phyloP scores from a whole-genome alignment of 148 eudicot species.

The Cornus kousa region DNA sequence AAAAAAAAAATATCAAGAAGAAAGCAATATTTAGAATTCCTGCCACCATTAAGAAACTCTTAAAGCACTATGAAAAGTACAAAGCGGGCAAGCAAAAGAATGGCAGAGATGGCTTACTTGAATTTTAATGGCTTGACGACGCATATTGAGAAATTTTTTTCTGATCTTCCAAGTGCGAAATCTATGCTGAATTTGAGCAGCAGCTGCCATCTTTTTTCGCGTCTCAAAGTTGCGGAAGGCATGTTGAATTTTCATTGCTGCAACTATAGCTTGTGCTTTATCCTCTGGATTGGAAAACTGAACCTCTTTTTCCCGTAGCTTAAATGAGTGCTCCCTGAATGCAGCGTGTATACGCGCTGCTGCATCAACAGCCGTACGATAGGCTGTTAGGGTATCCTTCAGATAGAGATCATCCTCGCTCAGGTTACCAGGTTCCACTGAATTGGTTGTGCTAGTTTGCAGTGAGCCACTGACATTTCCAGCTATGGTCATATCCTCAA shows the following conservation, averaged over 20 bases:
- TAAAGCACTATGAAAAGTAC: neutral
- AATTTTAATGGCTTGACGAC: conserved; percentile 74
- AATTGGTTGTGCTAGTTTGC: conserved; percentile 45
- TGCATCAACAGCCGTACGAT: conserved; percentile 97
- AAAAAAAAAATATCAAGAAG: neutral
- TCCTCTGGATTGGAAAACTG: conserved; percentile 55
- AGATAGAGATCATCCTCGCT: conserved; percentile 73
- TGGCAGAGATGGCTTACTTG: conserved; percentile 53
- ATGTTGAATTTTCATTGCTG: conserved; percentile 97
- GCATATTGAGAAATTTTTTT: conserved; percentile 75
- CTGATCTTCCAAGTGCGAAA: conserved; percentile 86
- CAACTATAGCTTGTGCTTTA: conserved; percentile 75
- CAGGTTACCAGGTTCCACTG: conserved; percentile 30
- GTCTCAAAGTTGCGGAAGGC: conserved; percentile 75
- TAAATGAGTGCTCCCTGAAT: conserved; percentile 72
- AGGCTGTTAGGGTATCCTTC: conserved; percentile 88
- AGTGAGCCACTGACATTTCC: conserved; percentile 80
- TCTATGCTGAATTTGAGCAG: conserved; percentile 75
- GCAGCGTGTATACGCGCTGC: conserved; percentile 94
- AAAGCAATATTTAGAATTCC: neutral
- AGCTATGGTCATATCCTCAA: conserved; percentile 75
- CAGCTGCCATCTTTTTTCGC: conserved; percentile 66
- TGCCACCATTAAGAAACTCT: neutral
- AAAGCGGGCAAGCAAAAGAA: conserved; percentile 4
- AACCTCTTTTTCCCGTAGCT: conserved; percentile 47